A percentile compares a stretch with the other conserved stretches of the same genome.
Evolutionary conservation across 176 grass and related monocot species (phyloP).

Genomic region (Raddia distichophylla): DNA sequence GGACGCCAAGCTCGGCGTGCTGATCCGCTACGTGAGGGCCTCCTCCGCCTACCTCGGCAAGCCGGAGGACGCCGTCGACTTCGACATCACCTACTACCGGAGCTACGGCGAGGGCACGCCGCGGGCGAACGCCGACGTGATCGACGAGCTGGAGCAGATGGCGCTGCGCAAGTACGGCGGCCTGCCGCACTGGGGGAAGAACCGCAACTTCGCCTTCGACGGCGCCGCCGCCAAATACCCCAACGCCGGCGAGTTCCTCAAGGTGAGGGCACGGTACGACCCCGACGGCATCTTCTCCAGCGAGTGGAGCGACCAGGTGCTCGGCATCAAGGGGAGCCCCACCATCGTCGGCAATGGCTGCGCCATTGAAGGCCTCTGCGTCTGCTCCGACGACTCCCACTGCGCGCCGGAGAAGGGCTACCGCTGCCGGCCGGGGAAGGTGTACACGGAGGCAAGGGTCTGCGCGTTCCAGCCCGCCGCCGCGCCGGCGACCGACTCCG

Average conservation of each 20-base stretch:
- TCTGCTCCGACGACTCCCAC: slow-evolving; percentile 55
- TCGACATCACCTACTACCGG: slow-evolving; percentile 64
- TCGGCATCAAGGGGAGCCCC: slow-evolving; percentile 45
- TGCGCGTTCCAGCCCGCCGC: slow-evolving; percentile 14
- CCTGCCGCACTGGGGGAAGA: slow-evolving; percentile 78
- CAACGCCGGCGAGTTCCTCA: slow-evolving; percentile 23
- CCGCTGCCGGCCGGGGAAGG: slow-evolving; percentile 42
- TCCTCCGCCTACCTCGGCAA: slow-evolving; percentile 64
- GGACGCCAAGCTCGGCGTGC: slow-evolving; percentile 47
- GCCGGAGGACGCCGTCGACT: slow-evolving; percentile 42
- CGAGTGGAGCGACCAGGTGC: slow-evolving; percentile 75
- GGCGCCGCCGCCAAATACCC: slow-evolving; percentile 42
- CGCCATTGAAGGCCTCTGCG: slow-evolving; percentile 59
- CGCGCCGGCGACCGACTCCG: background rate
- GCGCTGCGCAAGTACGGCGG: slow-evolving; percentile 55
- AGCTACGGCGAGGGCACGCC: slow-evolving; percentile 11
- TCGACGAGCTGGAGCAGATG: slow-evolving; percentile 65
- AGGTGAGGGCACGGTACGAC: slow-evolving; percentile 51
- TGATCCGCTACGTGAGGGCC: slow-evolving; percentile 54
- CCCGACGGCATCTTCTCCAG: slow-evolving; percentile 67
- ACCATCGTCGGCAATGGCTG: slow-evolving; percentile 32
- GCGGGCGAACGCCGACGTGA: slow-evolving; percentile 30
- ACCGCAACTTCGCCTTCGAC: slow-evolving; percentile 64
- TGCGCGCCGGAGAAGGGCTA: slow-evolving; percentile 52
- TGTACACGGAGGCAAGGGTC: slow-evolving; percentile 53